phyloP scores from a whole-genome alignment of 305 asterid genomes.

The Fraxinus angustifolia region DNA sequence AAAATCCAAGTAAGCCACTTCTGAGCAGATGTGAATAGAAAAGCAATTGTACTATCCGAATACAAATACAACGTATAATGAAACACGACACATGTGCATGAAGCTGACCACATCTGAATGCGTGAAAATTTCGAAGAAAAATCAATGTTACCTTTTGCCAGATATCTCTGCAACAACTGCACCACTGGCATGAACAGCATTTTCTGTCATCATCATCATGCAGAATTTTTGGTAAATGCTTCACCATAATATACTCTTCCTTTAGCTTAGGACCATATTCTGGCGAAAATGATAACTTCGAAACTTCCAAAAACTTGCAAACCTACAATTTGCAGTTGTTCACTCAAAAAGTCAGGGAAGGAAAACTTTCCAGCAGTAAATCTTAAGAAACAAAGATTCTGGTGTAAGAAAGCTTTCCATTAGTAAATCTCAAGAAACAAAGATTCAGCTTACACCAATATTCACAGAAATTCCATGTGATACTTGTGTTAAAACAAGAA shows the following conservation, averaged over 20 bases:
- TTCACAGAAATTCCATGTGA: background rate
- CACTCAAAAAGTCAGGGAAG: conserved; percentile 16
- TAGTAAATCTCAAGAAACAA: background rate
- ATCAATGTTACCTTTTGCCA: conserved; percentile 61
- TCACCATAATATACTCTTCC: conserved; percentile 92
- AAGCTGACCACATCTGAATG: background rate
- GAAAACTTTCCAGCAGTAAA: conserved; percentile 16
- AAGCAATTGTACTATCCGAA: background rate
- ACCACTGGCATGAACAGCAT: conserved; percentile 75
- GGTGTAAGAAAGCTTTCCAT: conserved; percentile 13
- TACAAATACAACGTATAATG: background rate
- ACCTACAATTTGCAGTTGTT: conserved; percentile 46
- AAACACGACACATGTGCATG: background rate
- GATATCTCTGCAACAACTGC: conserved; percentile 86
- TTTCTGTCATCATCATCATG: conserved; percentile 38
- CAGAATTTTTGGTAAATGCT: conserved; percentile 71
- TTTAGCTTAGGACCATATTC: conserved; percentile 96
- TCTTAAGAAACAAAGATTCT: background rate
- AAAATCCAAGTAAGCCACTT: background rate
- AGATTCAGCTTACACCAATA: background rate
- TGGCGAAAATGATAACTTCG: conserved; percentile 79
- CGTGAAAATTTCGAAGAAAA: background rate
- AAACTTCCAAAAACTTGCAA: conserved; percentile 93
- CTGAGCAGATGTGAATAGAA: background rate
- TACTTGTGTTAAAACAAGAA: background rate